Evolutionary conservation across 106 monocot species (phyloP).

Genomic region (Ottelia alismoides): DNA sequence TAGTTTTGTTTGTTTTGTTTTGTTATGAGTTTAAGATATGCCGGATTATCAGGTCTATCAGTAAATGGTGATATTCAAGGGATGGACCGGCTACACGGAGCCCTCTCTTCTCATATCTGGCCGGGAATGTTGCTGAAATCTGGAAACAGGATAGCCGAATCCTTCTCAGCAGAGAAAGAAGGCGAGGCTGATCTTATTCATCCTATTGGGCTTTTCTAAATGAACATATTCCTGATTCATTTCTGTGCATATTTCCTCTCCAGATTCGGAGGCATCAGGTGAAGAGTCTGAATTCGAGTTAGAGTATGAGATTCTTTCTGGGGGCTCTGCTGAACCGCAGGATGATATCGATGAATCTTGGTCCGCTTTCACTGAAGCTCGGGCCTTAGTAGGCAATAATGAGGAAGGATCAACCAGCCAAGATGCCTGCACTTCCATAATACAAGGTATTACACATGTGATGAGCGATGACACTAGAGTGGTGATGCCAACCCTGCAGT

Average conservation of each 20-base stretch:
- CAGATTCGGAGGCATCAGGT: neutral
- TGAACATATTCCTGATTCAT: too few relatives aligned
- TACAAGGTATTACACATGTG: neutral
- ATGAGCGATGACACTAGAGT: neutral
- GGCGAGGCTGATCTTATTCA: conserved; percentile 14
- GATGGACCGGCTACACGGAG: conserved; percentile 60
- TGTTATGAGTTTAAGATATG: neutral
- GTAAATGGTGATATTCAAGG: conserved; percentile 93
- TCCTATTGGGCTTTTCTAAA: neutral
- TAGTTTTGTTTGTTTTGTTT: neutral
- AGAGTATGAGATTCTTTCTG: conserved; percentile 76
- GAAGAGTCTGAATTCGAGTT: conserved; percentile 77
- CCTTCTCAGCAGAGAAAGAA: conserved; percentile 31
- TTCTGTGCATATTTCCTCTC: neutral
- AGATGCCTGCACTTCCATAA: too few relatives aligned
- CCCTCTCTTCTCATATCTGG: conserved; percentile 97
- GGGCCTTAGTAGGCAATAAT: neutral
- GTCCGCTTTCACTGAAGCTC: conserved; percentile 7
- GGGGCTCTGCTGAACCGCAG: conserved; percentile 54
- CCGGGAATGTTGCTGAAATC: conserved; percentile 97
- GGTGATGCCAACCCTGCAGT: neutral
- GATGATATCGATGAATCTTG: conserved; percentile 17
- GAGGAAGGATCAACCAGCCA: neutral
- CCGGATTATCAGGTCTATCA: conserved; percentile 52
- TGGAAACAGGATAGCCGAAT: conserved; percentile 40